Conservation (phyloP, 352 stramenopile genomes). For the Phytophthora lateralis region DNA sequence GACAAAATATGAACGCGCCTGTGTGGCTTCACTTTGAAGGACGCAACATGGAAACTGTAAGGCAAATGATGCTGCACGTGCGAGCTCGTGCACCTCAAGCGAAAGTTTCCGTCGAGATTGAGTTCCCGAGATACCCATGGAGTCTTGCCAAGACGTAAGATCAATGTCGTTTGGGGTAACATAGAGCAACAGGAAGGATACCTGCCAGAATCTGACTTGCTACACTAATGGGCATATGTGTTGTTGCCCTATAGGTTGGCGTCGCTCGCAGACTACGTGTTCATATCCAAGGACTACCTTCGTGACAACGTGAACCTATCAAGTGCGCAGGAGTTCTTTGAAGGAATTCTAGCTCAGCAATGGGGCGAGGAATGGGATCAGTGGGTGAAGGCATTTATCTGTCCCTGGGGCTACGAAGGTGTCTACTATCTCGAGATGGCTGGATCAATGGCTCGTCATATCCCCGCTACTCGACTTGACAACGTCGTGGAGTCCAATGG, state of each 20-base stretch:
- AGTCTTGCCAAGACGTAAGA: conserved; percentile 54
- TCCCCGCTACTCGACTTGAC: conserved; percentile 40
- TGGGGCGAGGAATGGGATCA: conserved; percentile 34
- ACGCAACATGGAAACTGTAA: conserved; percentile 65
- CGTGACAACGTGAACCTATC: conserved; percentile 53
- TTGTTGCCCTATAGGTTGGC: conserved; percentile 42
- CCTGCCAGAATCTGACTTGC: not conserved
- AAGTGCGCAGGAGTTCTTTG: conserved; percentile 53
- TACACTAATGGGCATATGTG: not conserved
- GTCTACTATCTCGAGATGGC: conserved; percentile 59
- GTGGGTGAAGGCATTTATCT: conserved; percentile 58
- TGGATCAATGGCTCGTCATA: conserved; percentile 33
- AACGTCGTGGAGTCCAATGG: conserved; percentile 70
- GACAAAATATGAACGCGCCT: conserved; percentile 6
- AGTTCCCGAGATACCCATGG: conserved; percentile 75
- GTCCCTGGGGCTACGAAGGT: conserved; percentile 64
- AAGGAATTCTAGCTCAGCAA: conserved; percentile 18
- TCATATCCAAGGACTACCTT: conserved; percentile 81
- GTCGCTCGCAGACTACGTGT: conserved; percentile 51
- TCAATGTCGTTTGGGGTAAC: not conserved
- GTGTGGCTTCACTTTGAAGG: conserved; percentile 79
- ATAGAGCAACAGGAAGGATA: not conserved
- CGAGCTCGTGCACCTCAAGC: conserved; percentile 20
- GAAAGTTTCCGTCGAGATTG: conserved; percentile 68
- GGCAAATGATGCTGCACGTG: conserved; percentile 61